These are phyloP conservation scores for Thozetella sp. DNA, from an alignment of 495 filamentous ascomycete genomes.

Conservation along the genomic window DNA sequence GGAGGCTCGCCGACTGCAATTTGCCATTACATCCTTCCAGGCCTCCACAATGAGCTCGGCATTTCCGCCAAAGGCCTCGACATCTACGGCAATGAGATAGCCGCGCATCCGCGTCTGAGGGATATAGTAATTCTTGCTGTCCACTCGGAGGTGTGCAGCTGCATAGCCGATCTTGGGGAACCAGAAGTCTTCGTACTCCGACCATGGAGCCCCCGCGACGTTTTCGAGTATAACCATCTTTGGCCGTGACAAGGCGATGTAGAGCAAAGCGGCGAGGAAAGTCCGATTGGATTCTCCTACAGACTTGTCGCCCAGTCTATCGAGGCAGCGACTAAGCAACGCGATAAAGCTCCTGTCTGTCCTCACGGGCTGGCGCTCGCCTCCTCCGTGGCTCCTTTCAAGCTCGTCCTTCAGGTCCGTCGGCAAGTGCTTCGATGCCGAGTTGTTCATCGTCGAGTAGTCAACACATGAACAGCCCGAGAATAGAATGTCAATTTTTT, in stretches of 20 bases:
- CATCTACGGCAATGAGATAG: constrained; percentile 70
- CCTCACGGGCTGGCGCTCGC: constrained; percentile 2
- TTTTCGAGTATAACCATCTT: constrained; percentile 77
- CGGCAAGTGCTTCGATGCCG: constrained; percentile 24
- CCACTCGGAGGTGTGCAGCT: constrained; percentile 42
- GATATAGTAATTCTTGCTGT: constrained; percentile 78
- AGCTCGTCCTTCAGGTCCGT: constrained; percentile 6
- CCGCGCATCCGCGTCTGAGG: constrained; percentile 76
- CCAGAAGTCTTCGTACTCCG: constrained; percentile 40
- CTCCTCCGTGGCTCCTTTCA: neutral
- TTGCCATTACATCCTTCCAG: constrained; percentile 30
- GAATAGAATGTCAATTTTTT: constrained; percentile 66
- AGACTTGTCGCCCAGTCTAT: constrained; percentile 20
- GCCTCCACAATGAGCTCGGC: neutral
- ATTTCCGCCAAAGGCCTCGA: constrained; percentile 19
- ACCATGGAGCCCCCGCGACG: constrained; percentile 66
- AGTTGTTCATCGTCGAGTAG: constrained; percentile 59
- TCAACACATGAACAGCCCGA: constrained; percentile 82
- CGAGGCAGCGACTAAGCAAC: constrained; percentile 25
- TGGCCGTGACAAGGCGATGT: constrained; percentile 57
- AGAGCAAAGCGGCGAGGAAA: constrained; percentile 63
- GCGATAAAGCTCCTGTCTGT: constrained; percentile 8
- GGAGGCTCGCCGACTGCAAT: constrained; percentile 61
- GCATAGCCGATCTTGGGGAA: constrained; percentile 60
- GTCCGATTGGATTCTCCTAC: constrained; percentile 72